A percentile compares a stretch with the other conserved stretches of the same genome.
Conservation (phyloP, 2,329 filamentous ascomycete species). For the Pestalotiopsis sp. region DNA sequence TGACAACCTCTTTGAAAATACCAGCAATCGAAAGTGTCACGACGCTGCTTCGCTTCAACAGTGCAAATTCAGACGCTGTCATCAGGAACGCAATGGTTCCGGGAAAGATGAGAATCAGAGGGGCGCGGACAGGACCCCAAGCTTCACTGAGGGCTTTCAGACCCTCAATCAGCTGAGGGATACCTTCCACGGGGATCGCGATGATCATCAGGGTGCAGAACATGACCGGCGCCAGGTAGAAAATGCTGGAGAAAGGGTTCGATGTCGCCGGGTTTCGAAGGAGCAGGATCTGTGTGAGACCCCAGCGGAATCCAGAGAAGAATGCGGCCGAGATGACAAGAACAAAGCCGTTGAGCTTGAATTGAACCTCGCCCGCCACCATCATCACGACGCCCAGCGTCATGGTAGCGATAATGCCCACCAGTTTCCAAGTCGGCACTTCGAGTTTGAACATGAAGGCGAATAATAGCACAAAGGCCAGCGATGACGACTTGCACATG, state of each 20-base stretch:
- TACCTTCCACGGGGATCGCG: slow-evolving; percentile 84
- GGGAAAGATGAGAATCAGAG: slow-evolving; percentile 82
- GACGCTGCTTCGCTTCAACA: slow-evolving; percentile 92
- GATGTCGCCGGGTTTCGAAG: slow-evolving; percentile 92
- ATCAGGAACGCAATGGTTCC: slow-evolving; percentile 92
- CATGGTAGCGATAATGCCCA: slow-evolving; percentile 89
- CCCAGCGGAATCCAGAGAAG: slow-evolving; percentile 97
- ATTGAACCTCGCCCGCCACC: slow-evolving; percentile 93
- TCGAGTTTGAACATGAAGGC: slow-evolving; percentile 94
- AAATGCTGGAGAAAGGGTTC: slow-evolving; percentile 96
- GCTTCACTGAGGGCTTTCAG: slow-evolving; percentile 64
- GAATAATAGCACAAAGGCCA: slow-evolving; percentile 93
- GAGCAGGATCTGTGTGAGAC: slow-evolving; percentile 94
- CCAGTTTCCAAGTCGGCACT: slow-evolving; percentile 80
- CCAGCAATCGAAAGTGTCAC: slow-evolving; percentile 96
- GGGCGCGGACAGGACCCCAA: slow-evolving; percentile 68
- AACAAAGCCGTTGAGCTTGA: slow-evolving; percentile 82
- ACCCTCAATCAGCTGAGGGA: slow-evolving; percentile 67
- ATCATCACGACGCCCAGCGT: slow-evolving; percentile 94
- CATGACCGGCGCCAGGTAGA: slow-evolving; percentile 98
- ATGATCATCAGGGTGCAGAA: slow-evolving; percentile 80
- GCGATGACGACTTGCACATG: slow-evolving; percentile 98
- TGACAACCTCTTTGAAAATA: slow-evolving; percentile 98
- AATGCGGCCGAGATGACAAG: slow-evolving; percentile 93
- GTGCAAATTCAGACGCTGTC: slow-evolving; percentile 94